A percentile compares a stretch with the other conserved stretches of the same genome.
Evolutionary conservation across 768 basidiomycete species (phyloP).

Genomic region (Clavulina sp.): DNA sequence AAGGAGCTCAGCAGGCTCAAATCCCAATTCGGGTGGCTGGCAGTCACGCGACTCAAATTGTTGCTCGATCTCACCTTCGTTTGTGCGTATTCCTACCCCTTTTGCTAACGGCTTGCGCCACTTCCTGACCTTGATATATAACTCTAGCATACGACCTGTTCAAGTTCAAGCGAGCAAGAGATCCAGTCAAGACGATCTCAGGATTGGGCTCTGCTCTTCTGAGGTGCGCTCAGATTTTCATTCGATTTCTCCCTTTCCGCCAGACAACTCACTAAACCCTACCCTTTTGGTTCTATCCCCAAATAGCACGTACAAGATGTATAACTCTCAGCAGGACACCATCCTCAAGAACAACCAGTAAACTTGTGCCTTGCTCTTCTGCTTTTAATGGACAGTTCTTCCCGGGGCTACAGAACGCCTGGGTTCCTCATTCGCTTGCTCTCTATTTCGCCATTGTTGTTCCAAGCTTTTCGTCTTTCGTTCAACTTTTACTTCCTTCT

Average conservation of each 20-base stretch:
- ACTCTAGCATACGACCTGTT: slow-evolving; percentile 63
- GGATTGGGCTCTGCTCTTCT: slow-evolving; percentile 56
- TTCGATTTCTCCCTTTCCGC: too few relatives aligned
- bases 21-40: slow-evolving; percentile 62
- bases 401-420: too few relatives aligned
- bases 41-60: slow-evolving; percentile 49
- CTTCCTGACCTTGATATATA: not conserved
- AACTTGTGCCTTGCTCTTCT: too few relatives aligned
- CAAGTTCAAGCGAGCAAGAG: slow-evolving; percentile 40
- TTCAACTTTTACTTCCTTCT: too few relatives aligned
- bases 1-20: slow-evolving; percentile 34
- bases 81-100: slow-evolving; percentile 32
- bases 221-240: too few relatives aligned
- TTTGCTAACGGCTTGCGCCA: slow-evolving; percentile 2
- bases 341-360: not conserved
- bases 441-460: too few relatives aligned
- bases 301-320: slow-evolving; percentile 1
- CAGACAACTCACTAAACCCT: not conserved
- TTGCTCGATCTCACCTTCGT: slow-evolving; percentile 78
- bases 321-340: not conserved
- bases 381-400: too few relatives aligned
- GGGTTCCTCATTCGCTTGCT: too few relatives aligned
- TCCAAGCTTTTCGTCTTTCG: too few relatives aligned
- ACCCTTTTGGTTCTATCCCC: not conserved
- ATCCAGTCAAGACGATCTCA: slow-evolving; percentile 42